A percentile compares a stretch with the other conserved stretches of the same genome.
Evolutionary conservation across 148 eudicot species (phyloP).

Genomic region (Nepenthes gracilis): DNA sequence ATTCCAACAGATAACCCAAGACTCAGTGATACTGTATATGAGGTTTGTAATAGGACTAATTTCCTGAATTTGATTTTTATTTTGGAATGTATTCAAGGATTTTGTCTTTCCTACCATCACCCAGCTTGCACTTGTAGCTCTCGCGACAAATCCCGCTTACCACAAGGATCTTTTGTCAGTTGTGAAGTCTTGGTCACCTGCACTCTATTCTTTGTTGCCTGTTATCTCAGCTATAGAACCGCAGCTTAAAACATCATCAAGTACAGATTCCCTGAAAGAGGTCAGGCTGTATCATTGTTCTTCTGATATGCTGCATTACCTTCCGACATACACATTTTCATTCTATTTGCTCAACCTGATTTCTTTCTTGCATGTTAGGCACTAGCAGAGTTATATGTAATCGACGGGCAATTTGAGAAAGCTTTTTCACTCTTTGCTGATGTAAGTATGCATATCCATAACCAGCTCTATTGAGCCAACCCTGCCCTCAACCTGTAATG

Average conservation of each 20-base stretch:
- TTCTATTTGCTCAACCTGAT: background rate
- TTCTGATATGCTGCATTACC: slow-evolving; percentile 5
- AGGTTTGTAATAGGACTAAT: slow-evolving; percentile 39
- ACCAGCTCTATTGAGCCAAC: background rate
- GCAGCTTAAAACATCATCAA: slow-evolving; percentile 67
- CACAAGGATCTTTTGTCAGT: slow-evolving; percentile 86
- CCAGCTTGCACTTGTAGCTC: slow-evolving; percentile 88
- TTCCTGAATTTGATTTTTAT: slow-evolving; percentile 9
- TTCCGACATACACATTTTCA: background rate
- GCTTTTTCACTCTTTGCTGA: slow-evolving; percentile 91
- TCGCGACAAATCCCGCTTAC: slow-evolving; percentile 65
- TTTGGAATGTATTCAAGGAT: slow-evolving; percentile 6
- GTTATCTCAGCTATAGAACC: slow-evolving; percentile 86
- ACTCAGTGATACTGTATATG: slow-evolving; percentile 87
- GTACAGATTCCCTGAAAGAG: slow-evolving; percentile 82
- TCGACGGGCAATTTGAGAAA: slow-evolving; percentile 74
- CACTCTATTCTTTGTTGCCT: slow-evolving; percentile 62
- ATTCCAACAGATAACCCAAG: slow-evolving; percentile 87
- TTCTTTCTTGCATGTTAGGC: slow-evolving; percentile 38
- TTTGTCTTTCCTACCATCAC: slow-evolving; percentile 9
- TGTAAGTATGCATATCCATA: slow-evolving; percentile 41
- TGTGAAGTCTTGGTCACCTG: slow-evolving; percentile 83
- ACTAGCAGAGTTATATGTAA: slow-evolving; percentile 80
- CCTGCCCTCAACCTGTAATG: background rate
- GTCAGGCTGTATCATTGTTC: slow-evolving; percentile 21